These are phyloP conservation scores for Sutorius eximius DNA, from an alignment of 1,284 basidiomycete species.

Conservation along the genomic window DNA sequence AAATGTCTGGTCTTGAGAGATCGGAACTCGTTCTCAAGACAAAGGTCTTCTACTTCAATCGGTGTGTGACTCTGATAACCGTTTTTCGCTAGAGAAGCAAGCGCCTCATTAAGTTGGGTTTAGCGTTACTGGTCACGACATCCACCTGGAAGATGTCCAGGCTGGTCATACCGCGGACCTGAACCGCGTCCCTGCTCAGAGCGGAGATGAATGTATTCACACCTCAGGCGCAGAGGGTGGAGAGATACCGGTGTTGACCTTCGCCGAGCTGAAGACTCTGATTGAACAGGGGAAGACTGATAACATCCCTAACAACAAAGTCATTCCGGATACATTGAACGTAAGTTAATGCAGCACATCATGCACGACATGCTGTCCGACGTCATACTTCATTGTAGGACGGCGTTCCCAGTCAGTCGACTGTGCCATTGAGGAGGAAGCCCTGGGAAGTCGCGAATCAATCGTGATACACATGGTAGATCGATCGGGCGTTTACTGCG, in stretches of 20 bases:
- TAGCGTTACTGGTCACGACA: conserved; percentile 38
- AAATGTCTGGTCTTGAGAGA: conserved; percentile 41
- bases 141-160: conserved; percentile 25
- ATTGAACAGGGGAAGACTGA: conserved; percentile 70
- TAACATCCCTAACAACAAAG: conserved; percentile 73
- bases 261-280: conserved; percentile 65
- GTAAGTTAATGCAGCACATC: conserved; percentile 40
- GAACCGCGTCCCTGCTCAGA: conserved; percentile 8
- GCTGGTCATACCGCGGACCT: conserved; percentile 10
- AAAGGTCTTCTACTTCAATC: conserved; percentile 71
- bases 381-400: conserved; percentile 37
- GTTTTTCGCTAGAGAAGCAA: conserved; percentile 2
- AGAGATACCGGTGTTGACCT: conserved; percentile 51
- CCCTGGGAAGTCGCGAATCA: conserved; percentile 53
- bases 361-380: conserved; percentile 3
- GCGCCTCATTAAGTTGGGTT: conserved; percentile 4
- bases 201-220: conserved; percentile 23
- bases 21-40: conserved; percentile 52
- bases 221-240: conserved; percentile 12
- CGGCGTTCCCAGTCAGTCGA: conserved; percentile 54
- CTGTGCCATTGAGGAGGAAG: conserved; percentile 49
- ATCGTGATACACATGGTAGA: conserved; percentile 24
- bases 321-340: conserved; percentile 61
- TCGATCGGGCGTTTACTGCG: neutral
- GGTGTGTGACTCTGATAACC: conserved; percentile 39